Base-by-base conservation (phyloP, 345 rosid genomes). In the Jatropha curcas region DNA sequence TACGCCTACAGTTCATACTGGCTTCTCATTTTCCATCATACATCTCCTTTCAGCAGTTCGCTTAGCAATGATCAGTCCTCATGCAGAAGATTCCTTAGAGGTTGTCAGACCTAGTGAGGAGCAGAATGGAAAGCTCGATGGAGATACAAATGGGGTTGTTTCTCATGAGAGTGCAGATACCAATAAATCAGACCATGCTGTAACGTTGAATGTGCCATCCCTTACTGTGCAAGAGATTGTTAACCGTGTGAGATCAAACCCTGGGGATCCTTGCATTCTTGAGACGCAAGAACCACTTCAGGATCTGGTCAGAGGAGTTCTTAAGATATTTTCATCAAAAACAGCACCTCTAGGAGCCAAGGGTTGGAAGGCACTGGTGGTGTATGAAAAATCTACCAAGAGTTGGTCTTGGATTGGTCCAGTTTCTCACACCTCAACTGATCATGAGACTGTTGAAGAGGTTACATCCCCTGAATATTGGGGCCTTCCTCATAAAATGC, bases 21-120 rank as follows among this genome's bases (percentile, higher is more conserved):
- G 96, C 70, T 93, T 96, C 83, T 93, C 98, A 28, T 96, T 96
- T 86, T 93, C 99, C 55, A 84, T 96, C 59, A 76, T 96, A 56
- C 99, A 96, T 84, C 98, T 96, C 79, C 97, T 96, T 68, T 84
- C 99, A 37, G 96, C 99, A 25, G 97, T 96, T 75, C 96, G 98
- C 60, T 64, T 87, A 87, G 93, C 96, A 37, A 88, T 95, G 97
- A 81, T 85, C 80, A 82, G 86, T 75, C 82, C 80, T 34, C 86
- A 83, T 50, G 71, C 88, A 14, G 96, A 89, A 78, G 94, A 88
- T 76, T 81, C 94, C 74, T 66, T 85, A 78, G 92, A 82, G 74
- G 80, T 80, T 74, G 86, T 71, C 74, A 88, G 85, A 77, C 77
- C 86, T 53, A 67, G 62, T 68, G 88, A 78, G 70, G 88, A 82